These are phyloP conservation scores for Juglanconis sp. DNA, from an alignment of 2,329 filamentous ascomycete genomes.

Conservation along the genomic window DNA sequence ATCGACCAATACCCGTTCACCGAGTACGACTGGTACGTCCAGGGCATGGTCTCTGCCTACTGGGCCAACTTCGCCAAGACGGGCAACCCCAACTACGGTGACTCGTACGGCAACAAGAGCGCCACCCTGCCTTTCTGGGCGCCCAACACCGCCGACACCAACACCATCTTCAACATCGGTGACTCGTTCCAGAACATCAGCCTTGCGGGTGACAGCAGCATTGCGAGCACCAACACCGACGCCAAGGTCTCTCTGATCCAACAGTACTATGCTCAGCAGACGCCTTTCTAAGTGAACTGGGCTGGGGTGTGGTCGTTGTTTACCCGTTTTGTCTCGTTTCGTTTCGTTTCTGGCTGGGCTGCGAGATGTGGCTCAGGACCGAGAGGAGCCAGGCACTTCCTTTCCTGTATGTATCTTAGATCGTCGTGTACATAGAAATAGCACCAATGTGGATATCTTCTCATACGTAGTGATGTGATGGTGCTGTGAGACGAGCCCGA, in stretches of 20 bases:
- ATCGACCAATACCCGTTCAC: conserved; percentile 25
- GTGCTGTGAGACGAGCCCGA: too few species aligned
- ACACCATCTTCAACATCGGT: conserved; percentile 2
- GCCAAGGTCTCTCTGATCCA: background rate
- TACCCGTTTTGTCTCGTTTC: too few species aligned
- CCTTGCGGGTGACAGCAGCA: background rate
- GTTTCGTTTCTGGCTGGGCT: too few species aligned
- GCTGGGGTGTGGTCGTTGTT: background rate
- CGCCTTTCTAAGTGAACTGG: background rate
- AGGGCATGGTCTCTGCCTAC: conserved; percentile 29
- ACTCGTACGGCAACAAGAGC: conserved; percentile 5
- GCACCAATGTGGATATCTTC: too few species aligned
- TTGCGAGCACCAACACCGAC: background rate
- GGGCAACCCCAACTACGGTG: conserved; percentile 5
- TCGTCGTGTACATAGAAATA: too few species aligned
- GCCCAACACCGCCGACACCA: conserved; percentile 6
- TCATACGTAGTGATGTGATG: too few species aligned
- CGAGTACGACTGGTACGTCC: conserved; percentile 27
- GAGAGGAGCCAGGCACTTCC: too few species aligned
- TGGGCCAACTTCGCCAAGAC: conserved; percentile 34
- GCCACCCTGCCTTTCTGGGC: conserved; percentile 7
- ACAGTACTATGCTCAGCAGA: conserved; percentile 5
- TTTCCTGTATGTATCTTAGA: too few species aligned
- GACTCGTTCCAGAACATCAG: conserved; percentile 6
- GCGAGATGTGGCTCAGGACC: too few species aligned